Conservation (phyloP, 2,329 filamentous ascomycete species). For the Pezicula radicicola region DNA sequence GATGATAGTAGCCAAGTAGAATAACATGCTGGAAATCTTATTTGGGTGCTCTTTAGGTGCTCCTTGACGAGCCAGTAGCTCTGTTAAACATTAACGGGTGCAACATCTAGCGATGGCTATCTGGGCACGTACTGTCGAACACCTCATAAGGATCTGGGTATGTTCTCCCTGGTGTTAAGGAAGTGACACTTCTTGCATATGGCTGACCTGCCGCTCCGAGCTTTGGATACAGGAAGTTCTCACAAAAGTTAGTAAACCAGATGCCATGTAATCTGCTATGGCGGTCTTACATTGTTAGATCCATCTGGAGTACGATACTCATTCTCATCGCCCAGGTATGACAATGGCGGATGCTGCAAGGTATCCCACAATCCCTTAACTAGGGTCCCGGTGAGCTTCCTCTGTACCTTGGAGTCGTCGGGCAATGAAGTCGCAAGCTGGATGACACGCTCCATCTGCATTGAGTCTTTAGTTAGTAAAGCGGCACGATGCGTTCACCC, state of each 20-base stretch:
- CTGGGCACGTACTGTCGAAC: slow-evolving; percentile 44
- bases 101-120: not conserved
- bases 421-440: slow-evolving; percentile 64
- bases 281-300: slow-evolving; percentile 47
- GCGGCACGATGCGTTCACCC: too few species aligned
- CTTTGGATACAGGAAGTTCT: slow-evolving; percentile 58
- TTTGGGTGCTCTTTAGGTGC: slow-evolving; percentile 60
- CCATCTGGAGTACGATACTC: slow-evolving; percentile 63
- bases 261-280: not conserved
- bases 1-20: slow-evolving; percentile 68
- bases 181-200: slow-evolving; percentile 43
- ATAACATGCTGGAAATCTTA: slow-evolving; percentile 68
- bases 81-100: slow-evolving; percentile 1
- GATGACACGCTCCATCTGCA: slow-evolving; percentile 36
- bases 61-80: slow-evolving; percentile 46
- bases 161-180: not conserved
- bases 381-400: slow-evolving; percentile 61
- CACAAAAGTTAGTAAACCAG: not conserved
- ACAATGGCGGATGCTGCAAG: slow-evolving; percentile 66
- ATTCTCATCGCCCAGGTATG: slow-evolving; percentile 58
- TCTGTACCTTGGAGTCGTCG: slow-evolving; percentile 54
- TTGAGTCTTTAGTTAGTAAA: not conserved
- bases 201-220: slow-evolving; percentile 63
- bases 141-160: slow-evolving; percentile 58
- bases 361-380: slow-evolving; percentile 67